Base-by-base conservation (phyloP, 192 early-diverging fungal genomes). In the Backusella tuberculispora region DNA sequence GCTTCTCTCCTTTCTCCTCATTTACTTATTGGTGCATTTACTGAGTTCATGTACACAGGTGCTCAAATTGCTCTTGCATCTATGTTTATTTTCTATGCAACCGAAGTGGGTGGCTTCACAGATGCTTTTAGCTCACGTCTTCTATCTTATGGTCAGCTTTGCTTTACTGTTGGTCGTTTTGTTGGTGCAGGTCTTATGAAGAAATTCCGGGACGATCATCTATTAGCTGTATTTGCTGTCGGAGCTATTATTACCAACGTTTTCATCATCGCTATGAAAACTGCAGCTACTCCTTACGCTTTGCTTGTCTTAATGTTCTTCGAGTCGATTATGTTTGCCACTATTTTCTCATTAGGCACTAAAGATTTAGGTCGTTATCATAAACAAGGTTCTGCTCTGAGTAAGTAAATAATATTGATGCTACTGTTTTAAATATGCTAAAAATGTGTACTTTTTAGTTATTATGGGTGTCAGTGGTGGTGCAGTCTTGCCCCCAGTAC, bases 81-180 rank as follows among this genome's bases (percentile, higher is more conserved):
- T 43, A 63, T 81, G 71, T 81, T 81, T 65, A 66, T 81, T 15
- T 77, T 74, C 42, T 81, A 77, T 13, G 67, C 66, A 24, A 67
- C 24, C 15, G 76, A 74, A 17, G 72, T 75, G 7, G 80, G 73
- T 42, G 41, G 63, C n/a, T 72, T 76, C 26, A 34, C 63, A 2
- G 63, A 78, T 19, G 19, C 46, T 6, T 45, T 19, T 5, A 65
- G 75, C 34, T 78, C 76, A 10, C 40, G 40, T 13, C 66, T 74
- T 29, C 60, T 81, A 19, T 77, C 76, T 8, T 65, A 66, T 42
- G 64, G 71, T 48, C 80, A 77, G 29, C 66, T 53, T 26, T 64
- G 63, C 12, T 81, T 81, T 53, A 81, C 80, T 26, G 68, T 81
- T n/a, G 80, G 80, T 38, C 72, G 80, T 19, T 75, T 81, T 21